These are phyloP conservation scores for Aureobasidium namibiae DNA, from an alignment of 2,329 filamentous ascomycete species.

Conservation along the genomic window DNA sequence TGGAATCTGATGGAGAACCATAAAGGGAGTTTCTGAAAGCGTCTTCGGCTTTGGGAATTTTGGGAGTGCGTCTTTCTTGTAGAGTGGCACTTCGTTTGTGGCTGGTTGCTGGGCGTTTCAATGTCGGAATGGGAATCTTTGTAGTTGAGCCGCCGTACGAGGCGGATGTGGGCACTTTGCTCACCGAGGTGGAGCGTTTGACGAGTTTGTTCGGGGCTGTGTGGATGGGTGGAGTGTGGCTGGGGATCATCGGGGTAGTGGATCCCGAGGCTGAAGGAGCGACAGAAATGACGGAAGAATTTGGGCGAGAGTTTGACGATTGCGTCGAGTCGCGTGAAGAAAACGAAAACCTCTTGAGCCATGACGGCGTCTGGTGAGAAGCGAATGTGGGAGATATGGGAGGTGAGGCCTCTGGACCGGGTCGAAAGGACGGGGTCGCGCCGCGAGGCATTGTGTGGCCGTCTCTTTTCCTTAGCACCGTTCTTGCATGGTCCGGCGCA, in stretches of 20 bases:
- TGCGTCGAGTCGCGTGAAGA: conserved; percentile 25
- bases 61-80: conserved; percentile 30
- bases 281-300: conserved; percentile 54
- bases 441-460: conserved; percentile 9
- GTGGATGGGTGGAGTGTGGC: conserved; percentile 20
- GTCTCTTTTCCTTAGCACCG: conserved; percentile 14
- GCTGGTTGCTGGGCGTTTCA: conserved; percentile 69
- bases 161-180: conserved; percentile 39
- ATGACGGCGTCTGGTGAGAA: conserved; percentile 8
- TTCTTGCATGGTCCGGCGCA: conserved; percentile 13
- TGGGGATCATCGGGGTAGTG: conserved; percentile 52
- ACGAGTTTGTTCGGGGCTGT: conserved; percentile 63
- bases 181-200: conserved; percentile 58
- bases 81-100: conserved; percentile 68
- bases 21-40: conserved; percentile 8
- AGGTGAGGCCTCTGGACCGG: background rate
- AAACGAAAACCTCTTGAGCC: conserved; percentile 8
- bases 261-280: conserved; percentile 43
- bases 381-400: conserved; percentile 11
- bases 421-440: background rate
- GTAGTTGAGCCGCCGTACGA: conserved; percentile 38
- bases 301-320: conserved; percentile 53
- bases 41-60: conserved; percentile 5
- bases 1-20: background rate
- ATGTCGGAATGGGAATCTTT: conserved; percentile 55